Conservation (phyloP, 2,329 filamentous ascomycete genomes). For the Elsinoe australis region DNA sequence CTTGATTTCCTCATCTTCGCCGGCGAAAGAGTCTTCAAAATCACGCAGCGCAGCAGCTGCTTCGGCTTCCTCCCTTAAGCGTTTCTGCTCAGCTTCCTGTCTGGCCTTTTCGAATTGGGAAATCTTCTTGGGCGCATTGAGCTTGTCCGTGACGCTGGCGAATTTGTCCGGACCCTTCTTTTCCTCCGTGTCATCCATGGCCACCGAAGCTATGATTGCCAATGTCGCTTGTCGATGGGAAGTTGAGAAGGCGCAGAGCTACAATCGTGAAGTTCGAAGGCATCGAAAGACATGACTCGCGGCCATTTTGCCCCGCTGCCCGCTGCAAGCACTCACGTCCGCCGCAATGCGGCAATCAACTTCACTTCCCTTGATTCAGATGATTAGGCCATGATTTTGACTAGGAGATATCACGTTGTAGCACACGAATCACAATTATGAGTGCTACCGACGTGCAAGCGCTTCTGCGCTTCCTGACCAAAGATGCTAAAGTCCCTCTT, state of each 20-base stretch:
- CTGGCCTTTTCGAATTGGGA: slow-evolving; percentile 83
- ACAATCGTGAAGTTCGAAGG: too few species aligned
- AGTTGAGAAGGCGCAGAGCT: too few species aligned
- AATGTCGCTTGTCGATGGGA: too few species aligned
- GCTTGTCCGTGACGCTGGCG: slow-evolving; percentile 66
- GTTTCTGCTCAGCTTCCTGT: slow-evolving; percentile 83
- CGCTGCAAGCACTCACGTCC: too few species aligned
- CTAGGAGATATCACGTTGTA: neutral
- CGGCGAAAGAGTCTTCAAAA: slow-evolving; percentile 73
- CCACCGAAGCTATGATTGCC: slow-evolving; percentile 5
- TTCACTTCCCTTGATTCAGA: too few species aligned
- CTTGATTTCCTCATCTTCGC: slow-evolving; percentile 40
- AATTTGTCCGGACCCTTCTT: slow-evolving; percentile 41
- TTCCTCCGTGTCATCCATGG: slow-evolving; percentile 22
- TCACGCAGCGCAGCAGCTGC: slow-evolving; percentile 80
- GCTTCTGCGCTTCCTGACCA: slow-evolving; percentile 50
- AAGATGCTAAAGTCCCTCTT: slow-evolving; percentile 51
- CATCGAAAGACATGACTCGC: too few species aligned
- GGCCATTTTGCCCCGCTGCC: too few species aligned
- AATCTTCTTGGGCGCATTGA: slow-evolving; percentile 67
- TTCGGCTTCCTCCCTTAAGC: slow-evolving; percentile 73
- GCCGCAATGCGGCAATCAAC: too few species aligned
- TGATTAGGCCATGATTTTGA: slow-evolving; percentile 1
- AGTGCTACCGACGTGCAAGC: slow-evolving; percentile 16
- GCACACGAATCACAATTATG: slow-evolving; percentile 7